Evolutionary conservation across 257 asterid genomes (phyloP).

Genomic region (Solanum piurae): DNA sequence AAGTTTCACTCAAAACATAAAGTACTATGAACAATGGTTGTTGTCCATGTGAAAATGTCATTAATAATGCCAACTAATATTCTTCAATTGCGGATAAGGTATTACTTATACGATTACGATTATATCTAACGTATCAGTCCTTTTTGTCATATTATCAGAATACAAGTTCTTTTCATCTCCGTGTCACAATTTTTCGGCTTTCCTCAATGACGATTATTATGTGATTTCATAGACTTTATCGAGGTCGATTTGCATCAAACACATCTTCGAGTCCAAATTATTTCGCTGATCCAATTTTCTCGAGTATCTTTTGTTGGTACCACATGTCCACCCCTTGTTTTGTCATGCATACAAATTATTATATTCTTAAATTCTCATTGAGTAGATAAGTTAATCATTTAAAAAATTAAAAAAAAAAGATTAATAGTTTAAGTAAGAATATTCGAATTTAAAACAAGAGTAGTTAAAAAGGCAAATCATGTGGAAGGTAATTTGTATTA

Average conservation of each 20-base stretch:
- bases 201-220: too few relatives aligned
- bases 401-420: neutral
- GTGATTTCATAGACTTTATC: too few relatives aligned
- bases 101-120: too few relatives aligned
- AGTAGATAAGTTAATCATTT: neutral
- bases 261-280: too few relatives aligned
- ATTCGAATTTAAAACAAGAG: neutral
- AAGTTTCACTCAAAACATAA: neutral
- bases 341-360: neutral
- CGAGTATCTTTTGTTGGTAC: neutral
- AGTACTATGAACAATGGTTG: too few relatives aligned
- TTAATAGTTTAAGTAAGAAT: neutral
- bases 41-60: neutral
- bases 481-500: neutral
- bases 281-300: neutral
- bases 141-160: too few relatives aligned
- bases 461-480: neutral
- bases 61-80: too few relatives aligned
- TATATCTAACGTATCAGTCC: too few relatives aligned
- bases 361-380: neutral
- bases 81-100: rapidly evolving
- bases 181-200: neutral
- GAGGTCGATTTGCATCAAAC: too few relatives aligned
- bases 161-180: too few relatives aligned
- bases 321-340: neutral